Percentiles rank a stretch among this genome's conserved stretches.
phyloP scores from a whole-genome alignment of 2,329 filamentous ascomycete genomes.

The Aspergillus novoparasiticus region DNA sequence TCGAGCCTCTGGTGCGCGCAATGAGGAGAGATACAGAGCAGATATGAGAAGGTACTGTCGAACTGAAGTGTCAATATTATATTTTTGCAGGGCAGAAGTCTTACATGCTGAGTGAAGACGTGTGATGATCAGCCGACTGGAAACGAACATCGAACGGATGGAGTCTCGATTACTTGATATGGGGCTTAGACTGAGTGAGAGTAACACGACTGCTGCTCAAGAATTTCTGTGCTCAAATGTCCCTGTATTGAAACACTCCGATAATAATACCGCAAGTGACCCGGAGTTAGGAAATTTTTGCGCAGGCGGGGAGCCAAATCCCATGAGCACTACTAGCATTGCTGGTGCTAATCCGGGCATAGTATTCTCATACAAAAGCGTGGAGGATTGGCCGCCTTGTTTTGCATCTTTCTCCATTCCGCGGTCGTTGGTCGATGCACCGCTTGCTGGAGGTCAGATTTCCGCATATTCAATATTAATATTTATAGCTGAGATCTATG shows the following conservation, averaged over 20 bases:
- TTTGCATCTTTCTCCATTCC: constrained; percentile 13
- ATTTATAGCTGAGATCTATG: background rate
- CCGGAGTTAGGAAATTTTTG: background rate
- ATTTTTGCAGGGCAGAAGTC: background rate
- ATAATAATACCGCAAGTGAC: background rate
- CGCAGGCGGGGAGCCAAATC: background rate
- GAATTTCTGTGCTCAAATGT: background rate
- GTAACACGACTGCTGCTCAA: background rate
- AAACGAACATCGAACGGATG: constrained; percentile 20
- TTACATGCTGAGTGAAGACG: constrained; percentile 10
- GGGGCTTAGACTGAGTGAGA: constrained; percentile 12
- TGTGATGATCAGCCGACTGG: constrained; percentile 22
- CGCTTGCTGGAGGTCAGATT: constrained; percentile 12
- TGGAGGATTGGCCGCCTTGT: background rate
- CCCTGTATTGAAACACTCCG: background rate
- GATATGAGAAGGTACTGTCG: constrained; percentile 1
- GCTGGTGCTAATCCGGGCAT: background rate
- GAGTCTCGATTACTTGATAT: constrained; percentile 17
- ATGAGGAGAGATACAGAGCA: constrained; percentile 1
- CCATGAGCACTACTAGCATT: background rate
- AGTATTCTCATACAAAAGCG: background rate
- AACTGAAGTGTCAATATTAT: background rate
- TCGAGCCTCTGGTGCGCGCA: constrained; percentile 3
- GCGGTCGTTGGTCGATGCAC: constrained; percentile 13
- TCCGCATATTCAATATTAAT: background rate